A percentile compares a stretch with the other conserved stretches of the same genome.
These are phyloP conservation scores for Xylaria sp. DNA, from an alignment of 2,329 filamentous ascomycete species.

Conservation along the genomic window DNA sequence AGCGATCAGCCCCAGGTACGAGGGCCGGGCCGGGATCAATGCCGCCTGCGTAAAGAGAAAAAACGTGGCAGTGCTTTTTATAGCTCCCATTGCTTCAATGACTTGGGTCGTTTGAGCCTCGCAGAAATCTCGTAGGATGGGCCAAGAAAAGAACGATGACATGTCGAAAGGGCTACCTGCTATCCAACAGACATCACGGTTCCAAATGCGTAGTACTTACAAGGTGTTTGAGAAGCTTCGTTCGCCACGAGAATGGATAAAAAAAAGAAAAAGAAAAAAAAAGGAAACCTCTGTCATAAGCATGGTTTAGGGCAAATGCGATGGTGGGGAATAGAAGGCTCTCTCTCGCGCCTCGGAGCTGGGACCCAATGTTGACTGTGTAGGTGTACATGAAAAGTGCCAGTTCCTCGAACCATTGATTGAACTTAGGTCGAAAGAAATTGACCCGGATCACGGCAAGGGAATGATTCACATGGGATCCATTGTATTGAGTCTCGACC, in stretches of 20 bases:
- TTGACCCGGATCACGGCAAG: conserved; percentile 7
- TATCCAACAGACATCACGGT: background rate
- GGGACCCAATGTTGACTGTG: background rate
- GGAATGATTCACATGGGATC: conserved; percentile 14
- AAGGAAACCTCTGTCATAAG: background rate
- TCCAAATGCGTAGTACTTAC: conserved; percentile 12
- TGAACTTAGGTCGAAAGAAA: conserved; percentile 1
- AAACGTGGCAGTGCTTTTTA: conserved; percentile 28
- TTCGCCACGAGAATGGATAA: background rate
- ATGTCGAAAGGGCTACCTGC: background rate
- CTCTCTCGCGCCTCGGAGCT: background rate
- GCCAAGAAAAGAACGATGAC: background rate
- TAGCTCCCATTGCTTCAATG: conserved; percentile 22
- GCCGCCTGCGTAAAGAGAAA: conserved; percentile 5
- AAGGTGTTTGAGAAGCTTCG: conserved; percentile 1
- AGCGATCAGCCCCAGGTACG: conserved; percentile 10
- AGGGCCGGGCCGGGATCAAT: conserved; percentile 11
- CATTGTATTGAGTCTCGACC: conserved; percentile 12
- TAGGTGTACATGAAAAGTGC: background rate
- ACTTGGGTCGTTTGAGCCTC: conserved; percentile 7
- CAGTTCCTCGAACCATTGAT: background rate
- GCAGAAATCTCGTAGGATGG: conserved; percentile 13
- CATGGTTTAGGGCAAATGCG: background rate
- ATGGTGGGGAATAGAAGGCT: background rate
- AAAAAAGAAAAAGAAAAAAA: conserved; percentile 1